These are phyloP conservation scores for Neurospora africana DNA, from an alignment of 495 filamentous ascomycete genomes.

Conservation along the genomic window DNA sequence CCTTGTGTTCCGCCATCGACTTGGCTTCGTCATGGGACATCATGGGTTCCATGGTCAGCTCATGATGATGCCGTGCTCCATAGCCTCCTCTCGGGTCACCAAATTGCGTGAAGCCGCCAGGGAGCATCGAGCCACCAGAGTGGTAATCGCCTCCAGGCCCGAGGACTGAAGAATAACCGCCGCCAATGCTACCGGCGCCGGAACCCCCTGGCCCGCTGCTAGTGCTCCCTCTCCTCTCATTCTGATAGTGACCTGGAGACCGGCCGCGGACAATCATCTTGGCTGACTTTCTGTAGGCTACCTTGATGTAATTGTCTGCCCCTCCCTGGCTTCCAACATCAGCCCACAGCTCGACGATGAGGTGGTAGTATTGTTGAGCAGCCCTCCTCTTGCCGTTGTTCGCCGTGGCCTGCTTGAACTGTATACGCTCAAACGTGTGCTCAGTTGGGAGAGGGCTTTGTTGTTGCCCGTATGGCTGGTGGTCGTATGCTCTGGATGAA, in stretches of 20 bases:
- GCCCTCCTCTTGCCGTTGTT: slow-evolving; percentile 92
- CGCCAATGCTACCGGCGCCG: slow-evolving; percentile 38
- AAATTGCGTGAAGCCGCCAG: slow-evolving; percentile 14
- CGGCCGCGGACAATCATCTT: slow-evolving; percentile 90
- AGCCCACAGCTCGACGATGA: slow-evolving; percentile 81
- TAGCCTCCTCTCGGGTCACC: slow-evolving; percentile 34
- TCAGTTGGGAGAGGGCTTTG: slow-evolving; percentile 38
- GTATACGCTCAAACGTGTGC: slow-evolving; percentile 82
- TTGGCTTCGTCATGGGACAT: slow-evolving; percentile 38
- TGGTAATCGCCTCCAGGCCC: slow-evolving; percentile 25
- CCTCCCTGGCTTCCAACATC: slow-evolving; percentile 47
- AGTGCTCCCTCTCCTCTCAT: slow-evolving; percentile 62
- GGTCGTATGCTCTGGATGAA: slow-evolving; percentile 29
- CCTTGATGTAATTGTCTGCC: slow-evolving; percentile 52
- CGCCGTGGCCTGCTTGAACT: slow-evolving; percentile 92
- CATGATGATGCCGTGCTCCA: slow-evolving; percentile 31
- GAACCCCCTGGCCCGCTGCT: slow-evolving; percentile 63
- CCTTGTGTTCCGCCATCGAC: slow-evolving; percentile 31
- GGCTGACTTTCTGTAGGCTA: slow-evolving; percentile 68
- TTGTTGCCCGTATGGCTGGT: slow-evolving; percentile 24
- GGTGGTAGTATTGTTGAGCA: slow-evolving; percentile 87
- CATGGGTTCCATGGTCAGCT: slow-evolving; percentile 31
- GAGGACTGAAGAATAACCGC: slow-evolving; percentile 30
- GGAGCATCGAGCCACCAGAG: slow-evolving; percentile 22
- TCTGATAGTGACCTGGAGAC: slow-evolving; percentile 87